Evolutionary conservation across 495 filamentous ascomycete species (phyloP), one percentile per base, ranked within the genome.

Genomic region (Clohesyomyces aquaticus): DNA sequence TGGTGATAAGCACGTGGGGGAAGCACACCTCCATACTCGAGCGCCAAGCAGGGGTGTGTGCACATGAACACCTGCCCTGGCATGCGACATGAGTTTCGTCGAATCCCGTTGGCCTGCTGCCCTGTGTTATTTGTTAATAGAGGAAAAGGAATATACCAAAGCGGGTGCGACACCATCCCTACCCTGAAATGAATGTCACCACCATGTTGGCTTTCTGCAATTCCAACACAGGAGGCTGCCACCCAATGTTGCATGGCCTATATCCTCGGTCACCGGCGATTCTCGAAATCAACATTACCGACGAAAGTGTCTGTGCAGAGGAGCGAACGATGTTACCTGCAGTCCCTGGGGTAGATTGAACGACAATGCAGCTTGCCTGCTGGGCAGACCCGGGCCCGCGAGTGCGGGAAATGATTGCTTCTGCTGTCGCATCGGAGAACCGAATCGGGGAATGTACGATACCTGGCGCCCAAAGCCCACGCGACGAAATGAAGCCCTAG

Each of bases 1-100:
- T 16, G 9, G 28, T 54, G 62, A 65, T 65, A 65, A 65, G 62
- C 62, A 65, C 62, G 62, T 65, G 62, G 62, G 62, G 62, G 62
- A 64, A 29, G 32, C 18, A 32, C 35, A 42, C 55, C 35, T 16
- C 62, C 46, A 25, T 29, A 35, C 38, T n/a, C 27, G 47, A 25
- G 25, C 48, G 59, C 62, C 53, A 65, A 54, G 55, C 62, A 65
- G 48, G 62, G 62, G 62, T 35, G 19, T 59, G 55, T 52, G 22
- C 62, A 65, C 62, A 65, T 65, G 62, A 50, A 18, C 62, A 65
- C 19, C 23, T 51, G 28, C 59, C 48, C 38, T 23, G 41, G 19
- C 46, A 50, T 49, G 57, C 16, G 42, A 21, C 18, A 52, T 58
- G 61, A 55, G 23, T 48, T 53, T 49, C 62, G 47, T 23, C 6